A percentile compares a stretch with the other conserved stretches of the same genome.
Evolutionary conservation across 2,329 filamentous ascomycete genomes (phyloP).

Genomic region (Aureobasidium sp.): DNA sequence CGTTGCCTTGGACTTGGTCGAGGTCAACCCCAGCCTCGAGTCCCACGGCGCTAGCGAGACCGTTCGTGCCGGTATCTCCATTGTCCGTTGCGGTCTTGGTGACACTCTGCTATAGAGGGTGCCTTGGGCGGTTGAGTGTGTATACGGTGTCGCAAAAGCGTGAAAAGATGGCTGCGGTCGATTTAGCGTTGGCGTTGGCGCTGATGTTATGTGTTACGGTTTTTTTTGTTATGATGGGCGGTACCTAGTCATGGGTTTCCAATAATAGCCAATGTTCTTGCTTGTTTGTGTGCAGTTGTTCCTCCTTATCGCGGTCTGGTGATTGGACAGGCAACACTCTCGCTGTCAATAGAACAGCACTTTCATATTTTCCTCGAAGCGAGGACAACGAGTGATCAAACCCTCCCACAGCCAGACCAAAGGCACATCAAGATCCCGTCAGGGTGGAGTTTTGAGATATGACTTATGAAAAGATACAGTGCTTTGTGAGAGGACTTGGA

Average conservation of each 20-base stretch:
- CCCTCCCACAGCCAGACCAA: too few relatives aligned
- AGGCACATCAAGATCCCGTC: not conserved
- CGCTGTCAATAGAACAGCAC: not conserved
- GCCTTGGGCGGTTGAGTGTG: not conserved
- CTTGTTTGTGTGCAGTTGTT: not conserved
- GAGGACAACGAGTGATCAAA: not conserved
- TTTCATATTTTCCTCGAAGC: not conserved
- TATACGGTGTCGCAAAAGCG: not conserved
- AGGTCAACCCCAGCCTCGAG: slow-evolving; percentile 43
- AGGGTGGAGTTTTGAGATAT: not conserved
- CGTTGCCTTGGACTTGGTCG: slow-evolving; percentile 49
- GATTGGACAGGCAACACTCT: not conserved
- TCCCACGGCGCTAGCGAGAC: slow-evolving; percentile 67
- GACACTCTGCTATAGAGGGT: slow-evolving; percentile 71
- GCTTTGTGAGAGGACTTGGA: too few relatives aligned
- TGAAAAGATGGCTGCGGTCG: not conserved
- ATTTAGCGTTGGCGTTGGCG: slow-evolving; percentile 6
- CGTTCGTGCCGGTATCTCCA: slow-evolving; percentile 72
- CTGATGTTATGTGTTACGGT: slow-evolving; percentile 7
- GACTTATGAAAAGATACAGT: not conserved
- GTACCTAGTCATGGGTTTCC: not conserved
- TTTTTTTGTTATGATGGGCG: not conserved
- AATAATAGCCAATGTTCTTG: slow-evolving; percentile 2
- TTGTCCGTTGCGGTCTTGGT: slow-evolving; percentile 84
- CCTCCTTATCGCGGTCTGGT: not conserved